Conservation (phyloP, 2,329 filamentous ascomycete genomes). For the Stachybotrys echinatus region DNA sequence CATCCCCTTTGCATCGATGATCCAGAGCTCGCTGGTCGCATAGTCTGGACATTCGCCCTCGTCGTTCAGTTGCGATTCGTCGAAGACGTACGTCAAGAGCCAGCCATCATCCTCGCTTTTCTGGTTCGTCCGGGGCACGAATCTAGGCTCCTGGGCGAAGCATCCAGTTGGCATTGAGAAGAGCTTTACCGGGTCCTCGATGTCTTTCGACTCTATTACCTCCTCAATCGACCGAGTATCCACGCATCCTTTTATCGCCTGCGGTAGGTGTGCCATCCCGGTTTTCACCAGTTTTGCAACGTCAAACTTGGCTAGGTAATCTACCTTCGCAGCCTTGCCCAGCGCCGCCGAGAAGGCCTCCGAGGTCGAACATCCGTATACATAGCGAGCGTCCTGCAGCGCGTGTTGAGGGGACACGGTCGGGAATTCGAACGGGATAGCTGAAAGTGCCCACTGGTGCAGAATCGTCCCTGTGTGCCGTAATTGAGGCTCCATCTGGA, state of each 20-base stretch:
- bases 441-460: constrained; percentile 59
- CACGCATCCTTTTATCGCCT: constrained; percentile 54
- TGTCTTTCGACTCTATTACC: constrained; percentile 39
- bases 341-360: constrained; percentile 53
- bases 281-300: constrained; percentile 44
- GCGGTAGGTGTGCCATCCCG: constrained; percentile 40
- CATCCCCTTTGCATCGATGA: constrained; percentile 62
- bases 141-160: constrained; percentile 64
- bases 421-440: constrained; percentile 65
- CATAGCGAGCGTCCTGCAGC: constrained; percentile 54
- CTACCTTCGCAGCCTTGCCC: constrained; percentile 61
- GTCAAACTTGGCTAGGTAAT: constrained; percentile 59
- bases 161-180: constrained; percentile 56
- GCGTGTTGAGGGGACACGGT: constrained; percentile 47
- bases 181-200: constrained; percentile 51
- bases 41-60: constrained; percentile 36
- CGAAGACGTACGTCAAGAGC: constrained; percentile 64
- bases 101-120: constrained; percentile 59
- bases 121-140: constrained; percentile 43
- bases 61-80: constrained; percentile 58
- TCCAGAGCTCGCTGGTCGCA: constrained; percentile 59
- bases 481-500: constrained; percentile 22
- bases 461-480: constrained; percentile 33
- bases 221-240: constrained; percentile 50
- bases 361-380: constrained; percentile 63